A percentile compares a stretch with the other conserved stretches of the same genome.
phyloP scores from a whole-genome alignment of 768 basidiomycete species.

The Hypsizygus marmoreus region DNA sequence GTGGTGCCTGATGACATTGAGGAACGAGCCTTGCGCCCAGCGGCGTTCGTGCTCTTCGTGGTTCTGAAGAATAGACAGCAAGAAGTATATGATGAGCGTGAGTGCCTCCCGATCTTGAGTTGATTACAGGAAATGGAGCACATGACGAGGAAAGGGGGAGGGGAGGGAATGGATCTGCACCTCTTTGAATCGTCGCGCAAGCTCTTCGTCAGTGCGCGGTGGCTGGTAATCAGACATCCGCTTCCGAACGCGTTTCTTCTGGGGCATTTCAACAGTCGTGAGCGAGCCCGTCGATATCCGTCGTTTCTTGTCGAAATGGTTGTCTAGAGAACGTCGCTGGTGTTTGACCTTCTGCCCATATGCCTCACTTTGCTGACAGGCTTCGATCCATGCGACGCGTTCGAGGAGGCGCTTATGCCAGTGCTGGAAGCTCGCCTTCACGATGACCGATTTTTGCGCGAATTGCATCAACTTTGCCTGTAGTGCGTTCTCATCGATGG shows the following conservation, averaged over 20 bases:
- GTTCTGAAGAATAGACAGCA: conserved; percentile 48
- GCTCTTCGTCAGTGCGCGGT: conserved; percentile 63
- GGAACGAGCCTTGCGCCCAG: conserved; percentile 77
- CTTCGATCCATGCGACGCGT: conserved; percentile 59
- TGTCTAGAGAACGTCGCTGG: conserved; percentile 17
- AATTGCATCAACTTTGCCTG: conserved; percentile 46
- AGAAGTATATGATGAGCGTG: conserved; percentile 18
- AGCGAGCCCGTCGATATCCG: conserved; percentile 26
- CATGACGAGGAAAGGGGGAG: conserved; percentile 9
- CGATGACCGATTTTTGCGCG: conserved; percentile 36
- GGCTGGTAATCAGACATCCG: conserved; percentile 50
- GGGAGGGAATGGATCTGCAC: conserved; percentile 39
- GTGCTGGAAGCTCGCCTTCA: conserved; percentile 41
- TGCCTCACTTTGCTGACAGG: conserved; percentile 57
- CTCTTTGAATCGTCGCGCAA: conserved; percentile 68
- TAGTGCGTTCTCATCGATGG: conserved; percentile 35
- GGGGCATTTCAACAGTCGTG: conserved; percentile 21
- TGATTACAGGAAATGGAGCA: conserved; percentile 15
- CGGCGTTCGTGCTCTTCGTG: conserved; percentile 69
- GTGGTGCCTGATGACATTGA: conserved; percentile 44
- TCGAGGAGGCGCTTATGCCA: conserved; percentile 52
- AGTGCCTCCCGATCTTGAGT: conserved; percentile 11
- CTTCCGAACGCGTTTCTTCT: conserved; percentile 42
- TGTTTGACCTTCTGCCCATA: conserved; percentile 55
- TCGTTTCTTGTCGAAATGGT: conserved; percentile 34